A percentile compares a stretch with the other conserved stretches of the same genome.
Evolutionary conservation across 768 basidiomycete species (phyloP).

Genomic region (Lactarius evosmus): DNA sequence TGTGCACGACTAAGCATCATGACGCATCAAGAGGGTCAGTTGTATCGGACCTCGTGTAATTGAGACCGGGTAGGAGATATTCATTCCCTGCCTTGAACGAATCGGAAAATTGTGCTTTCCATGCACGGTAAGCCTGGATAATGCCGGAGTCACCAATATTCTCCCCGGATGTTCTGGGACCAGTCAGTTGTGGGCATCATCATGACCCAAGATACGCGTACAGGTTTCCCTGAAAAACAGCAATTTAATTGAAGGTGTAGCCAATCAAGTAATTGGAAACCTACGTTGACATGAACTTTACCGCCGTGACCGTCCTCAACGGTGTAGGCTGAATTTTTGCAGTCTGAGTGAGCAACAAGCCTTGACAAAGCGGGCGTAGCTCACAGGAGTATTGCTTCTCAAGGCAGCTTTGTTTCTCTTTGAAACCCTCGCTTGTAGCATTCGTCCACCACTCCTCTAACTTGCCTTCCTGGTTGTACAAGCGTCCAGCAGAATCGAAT

Average conservation of each 20-base stretch:
- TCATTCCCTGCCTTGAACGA: conserved; percentile 59
- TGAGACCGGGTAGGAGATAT: conserved; percentile 77
- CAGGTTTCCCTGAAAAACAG: conserved; percentile 62
- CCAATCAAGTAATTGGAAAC: conserved; percentile 30
- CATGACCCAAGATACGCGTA: conserved; percentile 36
- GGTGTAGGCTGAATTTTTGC: conserved; percentile 55
- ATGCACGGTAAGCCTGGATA: conserved; percentile 86
- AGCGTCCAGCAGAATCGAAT: conserved; percentile 83
- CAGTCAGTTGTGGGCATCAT: background rate
- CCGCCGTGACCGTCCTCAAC: conserved; percentile 85
- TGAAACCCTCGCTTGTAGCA: conserved; percentile 77
- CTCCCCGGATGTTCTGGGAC: conserved; percentile 77
- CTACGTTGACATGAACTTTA: conserved; percentile 78
- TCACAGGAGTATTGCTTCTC: conserved; percentile 86
- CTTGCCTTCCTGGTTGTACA: conserved; percentile 89
- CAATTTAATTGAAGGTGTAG: conserved; percentile 10
- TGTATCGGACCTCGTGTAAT: conserved; percentile 57
- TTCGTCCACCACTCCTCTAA: conserved; percentile 94
- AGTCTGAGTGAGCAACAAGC: background rate
- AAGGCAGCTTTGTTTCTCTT: conserved; percentile 81
- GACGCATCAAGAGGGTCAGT: background rate
- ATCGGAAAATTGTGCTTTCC: conserved; percentile 73
- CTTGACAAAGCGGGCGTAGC: conserved; percentile 22
- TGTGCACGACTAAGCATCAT: conserved; percentile 32
- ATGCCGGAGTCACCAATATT: conserved; percentile 86